Percentiles rank a stretch among this genome's conserved stretches.
Conservation (phyloP, 768 basidiomycete species). For the Flagelloscypha sp. region DNA sequence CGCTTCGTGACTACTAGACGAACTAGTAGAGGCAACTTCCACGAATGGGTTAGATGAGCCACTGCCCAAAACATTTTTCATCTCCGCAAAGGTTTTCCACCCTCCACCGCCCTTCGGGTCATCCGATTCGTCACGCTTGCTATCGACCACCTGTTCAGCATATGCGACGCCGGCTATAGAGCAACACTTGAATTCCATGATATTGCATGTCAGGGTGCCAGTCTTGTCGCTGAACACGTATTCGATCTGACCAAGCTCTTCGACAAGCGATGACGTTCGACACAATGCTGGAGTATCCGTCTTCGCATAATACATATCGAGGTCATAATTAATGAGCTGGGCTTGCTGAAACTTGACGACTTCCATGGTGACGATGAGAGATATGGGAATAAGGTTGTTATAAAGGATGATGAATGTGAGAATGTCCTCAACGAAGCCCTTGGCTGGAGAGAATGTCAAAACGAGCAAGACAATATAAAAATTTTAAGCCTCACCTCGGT, state of each 20-base stretch:
- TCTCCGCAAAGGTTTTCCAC: constrained; percentile 76
- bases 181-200: constrained; percentile 95
- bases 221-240: constrained; percentile 95
- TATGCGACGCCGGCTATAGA: constrained; percentile 85
- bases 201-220: constrained; percentile 91
- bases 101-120: constrained; percentile 44
- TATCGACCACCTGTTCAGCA: constrained; percentile 86
- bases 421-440: constrained; percentile 85
- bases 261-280: constrained; percentile 95
- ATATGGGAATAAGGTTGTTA: constrained; percentile 98
- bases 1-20: constrained; percentile 31
- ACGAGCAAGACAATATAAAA: constrained; percentile 4
- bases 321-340: constrained; percentile 91
- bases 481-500: constrained; percentile 42
- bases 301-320: constrained; percentile 95
- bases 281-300: constrained; percentile 97
- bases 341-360: constrained; percentile 99
- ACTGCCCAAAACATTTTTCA: constrained; percentile 48
- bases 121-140: constrained; percentile 57
- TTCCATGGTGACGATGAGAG: constrained; percentile 99
- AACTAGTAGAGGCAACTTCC: constrained; percentile 29
- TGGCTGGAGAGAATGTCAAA: constrained; percentile 35
- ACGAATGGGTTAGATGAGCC: constrained; percentile 48
- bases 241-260: constrained; percentile 97
- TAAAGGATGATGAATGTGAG: constrained; percentile 98